Base-by-base conservation (phyloP, 169 alveolate species). In the Babesia ovis region DNA sequence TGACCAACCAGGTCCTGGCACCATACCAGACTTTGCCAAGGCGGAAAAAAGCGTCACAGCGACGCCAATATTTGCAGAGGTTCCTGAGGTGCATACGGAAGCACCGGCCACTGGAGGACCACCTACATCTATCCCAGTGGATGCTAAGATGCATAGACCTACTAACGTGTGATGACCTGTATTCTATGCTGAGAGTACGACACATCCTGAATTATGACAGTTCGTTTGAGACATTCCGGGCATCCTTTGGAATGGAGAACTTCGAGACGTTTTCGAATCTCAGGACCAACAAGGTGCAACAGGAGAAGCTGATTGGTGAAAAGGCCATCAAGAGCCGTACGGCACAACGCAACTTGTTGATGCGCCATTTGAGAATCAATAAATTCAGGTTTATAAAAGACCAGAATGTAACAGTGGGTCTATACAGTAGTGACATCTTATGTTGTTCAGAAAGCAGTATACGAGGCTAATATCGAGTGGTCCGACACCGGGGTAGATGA, bases 391-490 rank as follows among this genome's bases (percentile, higher is more conserved):
- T 77, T 67, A 32, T 77, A 34, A 77, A 57, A 50, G 84, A 79
- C 35, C 83, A 79, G n/a, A 70, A 79, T 39, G 75, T 69, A 4
- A 69, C 76, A 76, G 87, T 79, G 45, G 5, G 83, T 69, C 22
- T 1, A 42, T 12, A 9, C 46, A 2, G 0, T 51, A 20, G 14
- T 1, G 8, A 22, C 16, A n/a, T 18, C 42, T 0, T 4, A 6
- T 6, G 6, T 25, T 3, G 25, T 0, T 1, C 48, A 79, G 87
- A 79, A 77, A 68, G 86, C 81, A 0, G 86, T 79, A 14, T 79
- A 71, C 43, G 87, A 79, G 48, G 83, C 84, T 16, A 69, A 55
- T 61, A 70, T 79, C 18, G 83, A 79, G 50, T 79, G 87, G 87
- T n/a, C 23, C 32, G 82, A 79, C 32, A 68, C 45, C 6, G 50